A percentile compares a stretch with the other conserved stretches of the same genome.
These are phyloP conservation scores for Dentipellis sp. DNA, from an alignment of 768 basidiomycete genomes.

Conservation along the genomic window DNA sequence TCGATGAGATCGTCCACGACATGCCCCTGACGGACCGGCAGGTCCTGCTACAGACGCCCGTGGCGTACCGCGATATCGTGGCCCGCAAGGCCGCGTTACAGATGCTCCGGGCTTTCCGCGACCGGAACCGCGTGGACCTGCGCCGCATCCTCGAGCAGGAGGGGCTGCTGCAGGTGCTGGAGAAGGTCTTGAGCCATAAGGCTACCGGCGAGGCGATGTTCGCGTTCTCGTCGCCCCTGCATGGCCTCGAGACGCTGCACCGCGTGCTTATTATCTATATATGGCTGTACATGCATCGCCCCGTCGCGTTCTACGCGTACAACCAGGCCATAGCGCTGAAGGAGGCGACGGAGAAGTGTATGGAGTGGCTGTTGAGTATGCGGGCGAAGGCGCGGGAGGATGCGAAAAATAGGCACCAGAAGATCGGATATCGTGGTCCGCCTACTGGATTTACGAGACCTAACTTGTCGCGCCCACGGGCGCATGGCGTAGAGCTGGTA, in stretches of 20 bases:
- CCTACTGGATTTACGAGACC: too few species aligned
- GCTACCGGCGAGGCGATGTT: constrained; percentile 3
- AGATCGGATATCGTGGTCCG: too few species aligned
- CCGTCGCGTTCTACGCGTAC: constrained; percentile 56
- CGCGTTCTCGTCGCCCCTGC: constrained; percentile 6
- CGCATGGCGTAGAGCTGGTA: too few species aligned
- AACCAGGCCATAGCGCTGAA: constrained; percentile 45
- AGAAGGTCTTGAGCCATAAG: constrained; percentile 26
- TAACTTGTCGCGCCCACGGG: too few species aligned
- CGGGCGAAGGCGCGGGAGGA: background rate
- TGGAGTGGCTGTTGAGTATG: constrained; percentile 48
- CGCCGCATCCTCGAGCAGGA: constrained; percentile 25
- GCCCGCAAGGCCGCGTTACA: constrained; percentile 24
- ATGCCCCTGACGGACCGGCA: constrained; percentile 36
- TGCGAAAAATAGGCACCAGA: too few species aligned
- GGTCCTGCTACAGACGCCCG: constrained; percentile 40
- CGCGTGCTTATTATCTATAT: constrained; percentile 69
- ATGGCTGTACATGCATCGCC: constrained; percentile 72
- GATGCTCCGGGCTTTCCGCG: constrained; percentile 36
- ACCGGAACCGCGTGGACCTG: constrained; percentile 34
- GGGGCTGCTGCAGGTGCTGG: constrained; percentile 31
- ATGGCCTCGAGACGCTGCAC: constrained; percentile 63
- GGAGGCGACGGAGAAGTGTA: constrained; percentile 48
- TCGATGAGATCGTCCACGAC: constrained; percentile 32
- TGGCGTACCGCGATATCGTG: constrained; percentile 38